Conservation (phyloP, 2,329 filamentous ascomycete species). For the Fusarium sp. region DNA sequence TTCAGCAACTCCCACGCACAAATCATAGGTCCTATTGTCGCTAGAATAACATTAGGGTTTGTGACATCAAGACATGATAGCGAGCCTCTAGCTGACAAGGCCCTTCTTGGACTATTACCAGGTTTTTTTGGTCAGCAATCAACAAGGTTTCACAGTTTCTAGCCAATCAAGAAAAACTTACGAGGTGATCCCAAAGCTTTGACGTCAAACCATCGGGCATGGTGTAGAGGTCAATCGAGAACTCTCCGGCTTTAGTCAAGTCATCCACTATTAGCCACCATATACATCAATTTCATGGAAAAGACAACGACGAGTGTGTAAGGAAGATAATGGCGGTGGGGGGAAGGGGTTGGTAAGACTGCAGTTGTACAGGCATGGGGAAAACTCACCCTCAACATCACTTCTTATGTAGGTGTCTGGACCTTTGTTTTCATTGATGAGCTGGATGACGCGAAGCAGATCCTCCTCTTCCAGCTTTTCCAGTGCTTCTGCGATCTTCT, state of each 20-base stretch:
- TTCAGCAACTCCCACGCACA: constrained; percentile 33
- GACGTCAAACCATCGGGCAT: constrained; percentile 89
- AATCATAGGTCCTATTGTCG: constrained; percentile 35
- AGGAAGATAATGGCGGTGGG: background rate
- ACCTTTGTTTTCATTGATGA: constrained; percentile 97
- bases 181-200: constrained; percentile 91
- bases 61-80: constrained; percentile 32
- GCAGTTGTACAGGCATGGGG: background rate
- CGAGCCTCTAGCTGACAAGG: constrained; percentile 49
- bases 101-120: constrained; percentile 54
- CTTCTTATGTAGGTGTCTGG: constrained; percentile 97
- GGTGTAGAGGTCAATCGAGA: constrained; percentile 98
- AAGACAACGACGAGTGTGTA: constrained; percentile 20
- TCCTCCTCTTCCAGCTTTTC: constrained; percentile 93
- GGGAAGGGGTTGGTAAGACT: background rate
- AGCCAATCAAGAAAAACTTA: constrained; percentile 47
- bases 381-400: constrained; percentile 85
- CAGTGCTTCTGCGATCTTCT: constrained; percentile 93
- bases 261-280: constrained; percentile 52
- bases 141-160: background rate
- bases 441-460: constrained; percentile 91
- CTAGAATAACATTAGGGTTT: constrained; percentile 32
- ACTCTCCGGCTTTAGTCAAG: constrained; percentile 79
- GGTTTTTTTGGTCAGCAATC: constrained; percentile 12
- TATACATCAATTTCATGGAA: constrained; percentile 48